Conservation (phyloP, 2,329 filamentous ascomycete genomes). For the Hypoxylon sp. region DNA sequence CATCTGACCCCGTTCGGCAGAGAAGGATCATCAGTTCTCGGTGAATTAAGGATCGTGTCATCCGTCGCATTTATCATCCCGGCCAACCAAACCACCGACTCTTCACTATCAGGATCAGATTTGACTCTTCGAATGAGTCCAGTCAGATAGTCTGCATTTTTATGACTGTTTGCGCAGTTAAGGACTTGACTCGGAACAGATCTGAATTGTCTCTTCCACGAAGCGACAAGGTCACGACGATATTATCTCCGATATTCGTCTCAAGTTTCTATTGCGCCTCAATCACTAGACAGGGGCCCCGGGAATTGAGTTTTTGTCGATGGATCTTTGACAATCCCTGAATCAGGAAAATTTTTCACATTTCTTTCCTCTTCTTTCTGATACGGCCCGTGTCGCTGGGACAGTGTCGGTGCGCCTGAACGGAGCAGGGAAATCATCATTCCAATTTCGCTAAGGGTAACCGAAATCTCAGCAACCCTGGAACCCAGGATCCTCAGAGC, state of each 20-base stretch:
- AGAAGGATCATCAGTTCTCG: slow-evolving; percentile 28
- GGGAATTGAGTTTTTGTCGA: slow-evolving; percentile 24
- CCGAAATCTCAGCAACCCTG: slow-evolving; percentile 42
- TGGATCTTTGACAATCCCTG: slow-evolving; percentile 41
- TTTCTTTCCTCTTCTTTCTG: slow-evolving; percentile 38
- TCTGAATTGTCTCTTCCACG: slow-evolving; percentile 15
- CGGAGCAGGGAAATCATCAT: slow-evolving; percentile 35
- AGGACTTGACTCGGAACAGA: slow-evolving; percentile 9
- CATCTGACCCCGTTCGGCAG: slow-evolving; percentile 21
- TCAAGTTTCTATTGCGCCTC: slow-evolving; percentile 38
- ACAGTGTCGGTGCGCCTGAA: slow-evolving; percentile 41
- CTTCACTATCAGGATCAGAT: slow-evolving; percentile 4
- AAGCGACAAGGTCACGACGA: slow-evolving; percentile 7
- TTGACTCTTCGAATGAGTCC: slow-evolving; percentile 7
- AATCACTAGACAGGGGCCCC: slow-evolving; percentile 28
- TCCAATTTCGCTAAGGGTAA: slow-evolving; percentile 45
- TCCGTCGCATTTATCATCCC: slow-evolving; percentile 23
- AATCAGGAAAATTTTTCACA: slow-evolving; percentile 37
- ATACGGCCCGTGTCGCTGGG: slow-evolving; percentile 43
- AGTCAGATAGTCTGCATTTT: slow-evolving; percentile 16
- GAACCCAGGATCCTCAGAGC: slow-evolving; percentile 37
- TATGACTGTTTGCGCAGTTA: slow-evolving; percentile 7
- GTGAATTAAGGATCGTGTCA: slow-evolving; percentile 27
- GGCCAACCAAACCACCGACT: slow-evolving; percentile 4
- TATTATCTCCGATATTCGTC: slow-evolving; percentile 29